Evolutionary conservation across 2,329 filamentous ascomycete species (phyloP).

Genomic region (Colletotrichum paranaense): DNA sequence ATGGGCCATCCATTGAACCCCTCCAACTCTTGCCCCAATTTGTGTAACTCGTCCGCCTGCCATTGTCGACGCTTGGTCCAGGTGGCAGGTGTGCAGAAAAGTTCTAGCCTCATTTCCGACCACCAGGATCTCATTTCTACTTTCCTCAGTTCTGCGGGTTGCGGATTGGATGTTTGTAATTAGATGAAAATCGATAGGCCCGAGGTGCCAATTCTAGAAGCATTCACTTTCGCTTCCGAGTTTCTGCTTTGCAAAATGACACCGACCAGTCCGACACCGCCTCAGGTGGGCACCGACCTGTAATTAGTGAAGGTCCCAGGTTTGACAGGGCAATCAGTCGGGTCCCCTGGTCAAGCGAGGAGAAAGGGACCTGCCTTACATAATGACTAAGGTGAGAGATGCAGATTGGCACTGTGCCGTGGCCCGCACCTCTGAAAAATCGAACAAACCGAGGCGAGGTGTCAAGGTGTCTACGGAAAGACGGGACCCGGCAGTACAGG

Average conservation of each 20-base stretch:
- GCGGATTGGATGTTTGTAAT: constrained; percentile 17
- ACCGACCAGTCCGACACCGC: constrained; percentile 18
- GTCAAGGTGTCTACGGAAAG: no score
- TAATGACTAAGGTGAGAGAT: not conserved
- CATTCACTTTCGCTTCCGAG: constrained; percentile 30
- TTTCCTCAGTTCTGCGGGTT: constrained; percentile 1
- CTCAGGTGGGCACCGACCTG: constrained; percentile 20
- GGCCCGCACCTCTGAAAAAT: constrained; percentile 25
- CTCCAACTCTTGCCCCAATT: not conserved
- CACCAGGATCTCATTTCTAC: constrained; percentile 9
- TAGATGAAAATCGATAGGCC: constrained; percentile 17
- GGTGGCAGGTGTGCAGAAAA: not conserved
- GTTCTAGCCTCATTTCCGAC: constrained; percentile 32
- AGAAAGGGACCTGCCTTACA: not conserved
- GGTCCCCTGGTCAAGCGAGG: not conserved
- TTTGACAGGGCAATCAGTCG: constrained; percentile 3
- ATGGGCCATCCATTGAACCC: not conserved
- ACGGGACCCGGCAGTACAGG: not conserved
- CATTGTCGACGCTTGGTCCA: constrained; percentile 6
- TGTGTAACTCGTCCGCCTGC: not conserved
- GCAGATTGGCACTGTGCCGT: constrained; percentile 11
- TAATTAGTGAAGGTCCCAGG: constrained; percentile 21
- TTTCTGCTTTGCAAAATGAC: not conserved
- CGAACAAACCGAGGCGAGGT: not conserved
- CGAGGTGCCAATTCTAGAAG: constrained; percentile 23